phyloP scores from a whole-genome alignment of 345 rosid genomes.

The Hypericum perforatum region DNA sequence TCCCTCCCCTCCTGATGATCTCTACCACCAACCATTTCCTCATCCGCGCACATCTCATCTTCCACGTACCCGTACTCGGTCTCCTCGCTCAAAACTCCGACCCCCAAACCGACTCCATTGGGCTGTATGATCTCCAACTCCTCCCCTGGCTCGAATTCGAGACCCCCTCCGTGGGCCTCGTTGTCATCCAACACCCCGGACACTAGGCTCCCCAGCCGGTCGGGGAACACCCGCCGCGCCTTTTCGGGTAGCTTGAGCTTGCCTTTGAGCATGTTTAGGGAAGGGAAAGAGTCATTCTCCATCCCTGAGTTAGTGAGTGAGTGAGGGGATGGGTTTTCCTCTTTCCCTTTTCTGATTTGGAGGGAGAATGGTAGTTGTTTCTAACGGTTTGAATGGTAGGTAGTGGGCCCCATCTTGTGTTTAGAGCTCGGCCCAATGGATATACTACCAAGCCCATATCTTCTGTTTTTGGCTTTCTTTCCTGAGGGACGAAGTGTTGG shows the following conservation, averaged over 20 bases:
- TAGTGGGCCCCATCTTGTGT: constrained; percentile 3
- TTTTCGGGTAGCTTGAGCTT: constrained; percentile 43
- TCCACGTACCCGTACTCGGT: constrained; percentile 7
- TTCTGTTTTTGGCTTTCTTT: no score
- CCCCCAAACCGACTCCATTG: constrained; percentile 20
- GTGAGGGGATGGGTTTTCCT: neutral
- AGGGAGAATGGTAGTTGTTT: constrained; percentile 33
- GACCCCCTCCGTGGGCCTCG: constrained; percentile 21
- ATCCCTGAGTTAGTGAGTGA: neutral
- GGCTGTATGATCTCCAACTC: constrained; percentile 50
- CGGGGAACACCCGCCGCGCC: constrained; percentile 32
- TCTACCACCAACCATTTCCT: constrained; percentile 1
- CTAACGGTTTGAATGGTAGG: constrained; percentile 27
- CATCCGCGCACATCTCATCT: constrained; percentile 6
- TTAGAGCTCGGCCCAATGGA: neutral
- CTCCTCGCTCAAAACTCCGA: constrained; percentile 14
- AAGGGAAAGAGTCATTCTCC: constrained; percentile 11
- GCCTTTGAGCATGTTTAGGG: constrained; percentile 35
- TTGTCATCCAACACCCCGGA: constrained; percentile 26
- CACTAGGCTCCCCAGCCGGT: constrained; percentile 47
- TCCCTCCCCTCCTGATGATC: constrained; percentile 16
- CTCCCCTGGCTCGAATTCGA: constrained; percentile 35
- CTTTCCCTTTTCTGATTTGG: neutral
- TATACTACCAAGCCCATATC: no score
- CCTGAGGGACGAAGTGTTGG: no score